phyloP scores from a whole-genome alignment of 2,329 filamentous ascomycete species.

The Claviceps digitariae region DNA sequence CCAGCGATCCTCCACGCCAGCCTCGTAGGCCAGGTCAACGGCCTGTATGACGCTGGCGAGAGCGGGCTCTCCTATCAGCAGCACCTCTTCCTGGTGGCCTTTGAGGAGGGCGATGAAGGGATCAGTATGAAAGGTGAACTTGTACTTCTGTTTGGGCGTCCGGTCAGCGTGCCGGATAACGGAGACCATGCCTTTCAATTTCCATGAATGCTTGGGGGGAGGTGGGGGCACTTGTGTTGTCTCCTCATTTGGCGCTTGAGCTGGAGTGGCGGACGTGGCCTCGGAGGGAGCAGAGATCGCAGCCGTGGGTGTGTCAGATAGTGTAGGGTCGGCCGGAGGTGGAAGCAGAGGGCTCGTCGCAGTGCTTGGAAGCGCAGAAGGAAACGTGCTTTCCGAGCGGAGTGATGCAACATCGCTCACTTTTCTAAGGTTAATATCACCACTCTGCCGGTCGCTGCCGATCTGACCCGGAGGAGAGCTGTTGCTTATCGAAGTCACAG shows the following conservation, averaged over 20 bases:
- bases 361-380: slow-evolving; percentile 22
- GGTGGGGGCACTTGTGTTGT: slow-evolving; percentile 46
- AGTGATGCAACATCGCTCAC: slow-evolving; percentile 19
- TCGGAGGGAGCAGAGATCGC: slow-evolving; percentile 24
- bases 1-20: slow-evolving; percentile 68
- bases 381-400: slow-evolving; percentile 17
- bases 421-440: slow-evolving; percentile 11
- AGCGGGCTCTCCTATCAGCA: slow-evolving; percentile 83
- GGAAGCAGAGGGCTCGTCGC: slow-evolving; percentile 21
- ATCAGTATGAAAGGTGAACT: slow-evolving; percentile 95
- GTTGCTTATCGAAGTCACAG: slow-evolving; percentile 9
- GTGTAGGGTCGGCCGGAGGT: slow-evolving; percentile 18
- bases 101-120: slow-evolving; percentile 92
- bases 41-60: slow-evolving; percentile 80
- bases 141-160: slow-evolving; percentile 98
- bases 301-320: slow-evolving; percentile 19
- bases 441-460: slow-evolving; percentile 8
- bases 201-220: slow-evolving; percentile 86
- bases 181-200: slow-evolving; percentile 92
- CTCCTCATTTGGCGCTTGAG: slow-evolving; percentile 18
- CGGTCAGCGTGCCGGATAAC: slow-evolving; percentile 94
- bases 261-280: slow-evolving; percentile 11
- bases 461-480: slow-evolving; percentile 16
- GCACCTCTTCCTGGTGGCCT: slow-evolving; percentile 90
- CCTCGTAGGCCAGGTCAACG: slow-evolving; percentile 64